Base-by-base conservation (phyloP, 2,329 filamentous ascomycete species). In the Cryphonectria nitschkei region DNA sequence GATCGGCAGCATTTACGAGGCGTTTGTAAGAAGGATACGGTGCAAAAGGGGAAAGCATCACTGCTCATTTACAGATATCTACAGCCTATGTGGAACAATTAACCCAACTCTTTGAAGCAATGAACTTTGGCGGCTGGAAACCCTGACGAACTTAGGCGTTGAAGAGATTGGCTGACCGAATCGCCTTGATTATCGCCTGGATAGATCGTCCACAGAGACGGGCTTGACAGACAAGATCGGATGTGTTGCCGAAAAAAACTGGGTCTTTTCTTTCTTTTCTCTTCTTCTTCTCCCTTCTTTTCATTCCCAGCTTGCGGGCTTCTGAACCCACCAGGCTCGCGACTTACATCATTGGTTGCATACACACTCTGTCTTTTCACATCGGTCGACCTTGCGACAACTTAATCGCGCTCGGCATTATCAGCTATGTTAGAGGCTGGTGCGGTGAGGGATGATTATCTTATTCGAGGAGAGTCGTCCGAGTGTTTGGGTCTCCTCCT, bases 31-130 rank as follows among this genome's bases (percentile, higher is more conserved):
- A 50, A 60, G 52, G 68, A 29, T 66, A 39, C 29, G 56, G 19
- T 29, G 39, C 37, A 56, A 52, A 52, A 34, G 43, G 22, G 19
- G 60, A 54, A 70, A 26, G 34, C 71, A 70, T 68, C 71, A 67
- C 65, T 70, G 63, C 71, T 72, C 65, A 68, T n/a, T 52, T 39
- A 26, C n/a, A 43, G 39, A 26, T 29, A 32, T n/a, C n/a, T 68
- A 65, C 62, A 60, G 54, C 39, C 22, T 50, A 41, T 41, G 16
- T 41, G n/a, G 13, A 34, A 70, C 26, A 64, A 50, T 63, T 56
- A 34, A 64, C 65, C 46, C 65, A 68, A 63, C 62, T 67, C 70
- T 4, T 62, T 50, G 26, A 60, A 14, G 54, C 22, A 50, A 52
- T 7, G 37, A 29, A 9, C 43, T 62, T n/a, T 11, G 11, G 39